Percentiles rank a stretch among this genome's conserved stretches.
phyloP scores from a whole-genome alignment of 129 eudicot genomes.

The Centrapalus pauciflorus region DNA sequence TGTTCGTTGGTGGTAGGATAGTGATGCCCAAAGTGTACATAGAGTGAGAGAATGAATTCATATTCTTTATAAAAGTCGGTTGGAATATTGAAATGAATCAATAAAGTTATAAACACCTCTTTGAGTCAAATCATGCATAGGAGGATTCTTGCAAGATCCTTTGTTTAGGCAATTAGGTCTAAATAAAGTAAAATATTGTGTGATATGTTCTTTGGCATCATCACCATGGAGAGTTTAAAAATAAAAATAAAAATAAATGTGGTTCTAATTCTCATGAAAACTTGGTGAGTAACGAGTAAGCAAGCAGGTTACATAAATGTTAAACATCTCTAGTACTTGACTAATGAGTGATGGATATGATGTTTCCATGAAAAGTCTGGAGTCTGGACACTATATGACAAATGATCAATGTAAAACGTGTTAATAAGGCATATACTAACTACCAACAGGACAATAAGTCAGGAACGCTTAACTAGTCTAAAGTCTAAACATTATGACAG shows the following conservation, averaged over 20 bases:
- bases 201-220: background rate
- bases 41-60: background rate
- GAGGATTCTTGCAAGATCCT: background rate
- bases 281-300: background rate
- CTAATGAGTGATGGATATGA: background rate
- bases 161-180: background rate
- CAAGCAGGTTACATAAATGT: background rate
- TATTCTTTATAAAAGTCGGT: background rate
- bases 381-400: too few species aligned
- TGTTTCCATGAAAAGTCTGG: background rate
- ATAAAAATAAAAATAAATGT: background rate
- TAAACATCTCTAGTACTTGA: background rate
- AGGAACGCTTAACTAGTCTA: background rate
- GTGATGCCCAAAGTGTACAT: background rate
- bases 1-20: background rate
- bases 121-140: too few species aligned
- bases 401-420: background rate
- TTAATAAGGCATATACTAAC: background rate
- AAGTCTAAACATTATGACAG: background rate
- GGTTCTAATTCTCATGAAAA: background rate
- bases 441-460: background rate
- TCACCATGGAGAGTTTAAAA: background rate
- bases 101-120: background rate
- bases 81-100: background rate
- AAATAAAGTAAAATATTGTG: background rate